Evolutionary conservation across 2,329 filamentous ascomycete genomes (phyloP).

Genomic region (Cadophora sp.): DNA sequence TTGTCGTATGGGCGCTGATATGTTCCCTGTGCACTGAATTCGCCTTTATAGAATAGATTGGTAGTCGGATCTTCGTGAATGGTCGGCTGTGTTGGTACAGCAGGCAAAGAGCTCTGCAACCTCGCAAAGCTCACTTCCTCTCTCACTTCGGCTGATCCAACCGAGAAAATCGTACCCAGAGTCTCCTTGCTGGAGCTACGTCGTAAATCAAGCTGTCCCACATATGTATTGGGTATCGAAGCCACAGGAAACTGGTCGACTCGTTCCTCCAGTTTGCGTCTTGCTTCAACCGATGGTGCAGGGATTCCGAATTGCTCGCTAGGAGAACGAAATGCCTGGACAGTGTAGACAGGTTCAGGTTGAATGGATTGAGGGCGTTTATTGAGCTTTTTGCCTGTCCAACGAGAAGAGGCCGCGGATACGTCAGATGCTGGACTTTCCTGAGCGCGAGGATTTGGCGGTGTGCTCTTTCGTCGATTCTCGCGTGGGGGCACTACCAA

Average conservation of each 20-base stretch:
- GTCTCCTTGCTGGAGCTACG: constrained; percentile 39
- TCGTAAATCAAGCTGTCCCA: constrained; percentile 22
- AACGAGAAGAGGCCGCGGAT: constrained; percentile 20
- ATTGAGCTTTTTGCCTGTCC: constrained; percentile 22
- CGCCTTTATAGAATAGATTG: not conserved
- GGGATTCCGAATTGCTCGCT: constrained; percentile 34
- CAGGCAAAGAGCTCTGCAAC: constrained; percentile 35
- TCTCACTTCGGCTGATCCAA: constrained; percentile 38
- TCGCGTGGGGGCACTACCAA: constrained; percentile 15
- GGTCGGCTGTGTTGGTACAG: constrained; percentile 31
- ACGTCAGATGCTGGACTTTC: constrained; percentile 20
- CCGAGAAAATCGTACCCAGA: constrained; percentile 39
- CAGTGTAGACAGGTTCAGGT: constrained; percentile 32
- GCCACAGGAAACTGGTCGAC: constrained; percentile 35
- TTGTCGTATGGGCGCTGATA: not conserved
- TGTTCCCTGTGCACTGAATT: no score
- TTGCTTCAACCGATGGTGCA: constrained; percentile 29
- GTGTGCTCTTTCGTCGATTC: constrained; percentile 25
- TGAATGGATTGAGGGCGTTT: constrained; percentile 26
- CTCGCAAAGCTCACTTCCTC: constrained; percentile 36
- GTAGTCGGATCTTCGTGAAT: constrained; percentile 27
- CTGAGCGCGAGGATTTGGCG: constrained; percentile 5
- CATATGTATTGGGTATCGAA: constrained; percentile 35
- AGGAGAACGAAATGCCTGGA: constrained; percentile 35
- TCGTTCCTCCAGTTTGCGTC: constrained; percentile 32